Percentiles rank a stretch among this genome's conserved stretches.
Conservation (phyloP, 495 filamentous ascomycete genomes). For the Stereocaulon alpinum region DNA sequence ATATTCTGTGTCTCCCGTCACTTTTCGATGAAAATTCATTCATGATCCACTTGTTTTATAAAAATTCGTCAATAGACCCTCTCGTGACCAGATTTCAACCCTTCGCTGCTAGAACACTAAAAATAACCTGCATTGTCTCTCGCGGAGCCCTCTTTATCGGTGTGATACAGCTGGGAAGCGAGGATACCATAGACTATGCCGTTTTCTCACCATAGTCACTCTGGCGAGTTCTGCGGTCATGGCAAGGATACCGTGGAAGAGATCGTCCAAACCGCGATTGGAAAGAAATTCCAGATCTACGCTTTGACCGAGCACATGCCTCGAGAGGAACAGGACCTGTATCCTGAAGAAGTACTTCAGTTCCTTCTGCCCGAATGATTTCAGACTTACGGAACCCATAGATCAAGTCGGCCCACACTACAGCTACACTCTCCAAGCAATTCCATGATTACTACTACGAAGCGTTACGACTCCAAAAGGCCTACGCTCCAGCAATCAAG, state of each 20-base stretch:
- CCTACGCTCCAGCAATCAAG: conserved; percentile 60
- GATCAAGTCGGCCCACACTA: conserved; percentile 33
- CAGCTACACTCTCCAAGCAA: conserved; percentile 35
- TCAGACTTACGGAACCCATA: conserved; percentile 16
- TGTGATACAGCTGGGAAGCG: too few species aligned
- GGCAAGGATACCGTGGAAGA: conserved; percentile 76
- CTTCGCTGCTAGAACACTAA: too few species aligned
- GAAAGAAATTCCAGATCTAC: conserved; percentile 65
- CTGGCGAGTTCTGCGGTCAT: conserved; percentile 93
- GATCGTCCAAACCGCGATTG: conserved; percentile 70
- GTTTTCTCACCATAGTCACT: conserved; percentile 97
- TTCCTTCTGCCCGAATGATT: neutral
- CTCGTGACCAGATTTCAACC: too few species aligned
- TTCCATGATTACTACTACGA: conserved; percentile 64
- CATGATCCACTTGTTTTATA: too few species aligned
- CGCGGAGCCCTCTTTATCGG: neutral
- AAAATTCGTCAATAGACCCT: too few species aligned
- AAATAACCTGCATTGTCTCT: too few species aligned
- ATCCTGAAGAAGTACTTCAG: conserved; percentile 78
- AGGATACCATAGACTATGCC: conserved; percentile 50
- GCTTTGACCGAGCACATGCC: conserved; percentile 97
- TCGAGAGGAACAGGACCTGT: conserved; percentile 64
- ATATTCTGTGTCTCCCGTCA: too few species aligned
- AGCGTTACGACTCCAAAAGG: conserved; percentile 56
- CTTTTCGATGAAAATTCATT: too few species aligned